Evolutionary conservation across 805 yeast species (phyloP).

Genomic region (Wickerhamomyces subpelliculosus): DNA sequence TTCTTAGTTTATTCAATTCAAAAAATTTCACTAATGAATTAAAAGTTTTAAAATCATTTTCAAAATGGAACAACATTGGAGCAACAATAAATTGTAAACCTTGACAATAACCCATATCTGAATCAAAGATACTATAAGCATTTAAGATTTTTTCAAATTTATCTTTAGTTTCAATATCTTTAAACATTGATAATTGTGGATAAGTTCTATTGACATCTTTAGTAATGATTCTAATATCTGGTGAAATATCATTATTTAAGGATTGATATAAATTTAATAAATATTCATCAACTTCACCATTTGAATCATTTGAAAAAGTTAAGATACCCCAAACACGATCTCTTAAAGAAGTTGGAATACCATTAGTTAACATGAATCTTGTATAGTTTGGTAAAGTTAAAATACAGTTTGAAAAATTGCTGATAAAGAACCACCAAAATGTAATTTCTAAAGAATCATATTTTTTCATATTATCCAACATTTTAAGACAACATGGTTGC

Average conservation of each 20-base stretch:
- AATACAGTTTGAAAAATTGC: slow-evolving; percentile 36
- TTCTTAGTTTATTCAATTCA: slow-evolving; percentile 51
- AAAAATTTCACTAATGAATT: slow-evolving; percentile 48
- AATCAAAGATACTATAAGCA: slow-evolving; percentile 58
- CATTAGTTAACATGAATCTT: slow-evolving; percentile 31
- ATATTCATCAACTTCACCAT: slow-evolving; percentile 16
- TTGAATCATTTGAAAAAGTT: slow-evolving; percentile 15
- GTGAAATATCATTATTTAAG: slow-evolving; percentile 33
- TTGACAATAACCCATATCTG: slow-evolving; percentile 63
- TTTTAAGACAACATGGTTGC: slow-evolving; percentile 17
- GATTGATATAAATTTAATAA: slow-evolving; percentile 28
- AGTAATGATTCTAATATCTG: slow-evolving; percentile 37
- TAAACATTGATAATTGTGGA: slow-evolving; percentile 45
- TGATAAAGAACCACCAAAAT: slow-evolving; percentile 39
- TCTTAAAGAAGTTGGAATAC: slow-evolving; percentile 38
- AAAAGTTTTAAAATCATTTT: slow-evolving; percentile 34
- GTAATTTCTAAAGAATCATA: slow-evolving; percentile 26
- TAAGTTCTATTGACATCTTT: slow-evolving; percentile 58
- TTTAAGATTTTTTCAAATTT: slow-evolving; percentile 48
- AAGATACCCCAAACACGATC: slow-evolving; percentile 35
- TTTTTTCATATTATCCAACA: slow-evolving; percentile 4
- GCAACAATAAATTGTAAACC: slow-evolving; percentile 60
- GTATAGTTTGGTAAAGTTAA: slow-evolving; percentile 42
- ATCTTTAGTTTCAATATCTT: slow-evolving; percentile 29
- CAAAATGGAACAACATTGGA: slow-evolving; percentile 41